Evolutionary conservation across 2,329 filamentous ascomycete genomes (phyloP).

Genomic region (Hirsutella minnesotensis): DNA sequence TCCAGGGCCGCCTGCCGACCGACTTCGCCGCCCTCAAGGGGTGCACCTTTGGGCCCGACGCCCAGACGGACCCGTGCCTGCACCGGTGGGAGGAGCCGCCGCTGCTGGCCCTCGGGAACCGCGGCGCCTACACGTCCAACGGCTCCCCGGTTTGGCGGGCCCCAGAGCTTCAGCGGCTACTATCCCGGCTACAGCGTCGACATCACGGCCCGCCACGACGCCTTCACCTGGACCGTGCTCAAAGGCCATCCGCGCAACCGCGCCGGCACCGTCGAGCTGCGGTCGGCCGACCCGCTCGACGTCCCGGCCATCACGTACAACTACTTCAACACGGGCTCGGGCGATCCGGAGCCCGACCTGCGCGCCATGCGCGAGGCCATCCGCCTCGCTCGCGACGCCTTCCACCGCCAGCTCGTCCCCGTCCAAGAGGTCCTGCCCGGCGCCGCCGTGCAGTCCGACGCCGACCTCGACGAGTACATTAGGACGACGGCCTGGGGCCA

Average conservation of each 20-base stretch:
- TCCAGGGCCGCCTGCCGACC: conserved; percentile 8
- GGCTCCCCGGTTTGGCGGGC: conserved; percentile 16
- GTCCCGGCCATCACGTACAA: conserved; percentile 51
- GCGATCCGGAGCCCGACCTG: conserved; percentile 33
- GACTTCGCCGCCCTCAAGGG: conserved; percentile 6
- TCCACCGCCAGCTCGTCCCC: conserved; percentile 7
- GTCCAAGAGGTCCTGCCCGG: conserved; percentile 19
- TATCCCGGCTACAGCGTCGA: conserved; percentile 14
- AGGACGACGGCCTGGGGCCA: conserved; percentile 41
- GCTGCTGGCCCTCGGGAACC: conserved; percentile 1
- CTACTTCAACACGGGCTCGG: conserved; percentile 40
- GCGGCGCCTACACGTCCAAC: conserved; percentile 12
- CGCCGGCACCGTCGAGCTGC: conserved; percentile 49
- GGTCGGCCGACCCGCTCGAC: conserved; percentile 50
- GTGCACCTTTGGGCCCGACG: conserved; percentile 16
- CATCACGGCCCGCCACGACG: conserved; percentile 15
- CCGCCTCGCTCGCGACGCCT: conserved; percentile 33
- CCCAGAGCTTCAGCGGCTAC: conserved; percentile 15
- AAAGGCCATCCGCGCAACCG: conserved; percentile 52
- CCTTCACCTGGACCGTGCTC: conserved; percentile 28
- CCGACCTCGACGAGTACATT: conserved; percentile 32
- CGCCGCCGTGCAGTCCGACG: conserved; percentile 23
- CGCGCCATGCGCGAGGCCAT: conserved; percentile 46
- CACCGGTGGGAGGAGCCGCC: conserved; percentile 15
- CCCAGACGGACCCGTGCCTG: conserved; percentile 20